These are phyloP conservation scores for Gonapodya prolifera DNA, from an alignment of 192 early-diverging fungal species.

Conservation along the genomic window DNA sequence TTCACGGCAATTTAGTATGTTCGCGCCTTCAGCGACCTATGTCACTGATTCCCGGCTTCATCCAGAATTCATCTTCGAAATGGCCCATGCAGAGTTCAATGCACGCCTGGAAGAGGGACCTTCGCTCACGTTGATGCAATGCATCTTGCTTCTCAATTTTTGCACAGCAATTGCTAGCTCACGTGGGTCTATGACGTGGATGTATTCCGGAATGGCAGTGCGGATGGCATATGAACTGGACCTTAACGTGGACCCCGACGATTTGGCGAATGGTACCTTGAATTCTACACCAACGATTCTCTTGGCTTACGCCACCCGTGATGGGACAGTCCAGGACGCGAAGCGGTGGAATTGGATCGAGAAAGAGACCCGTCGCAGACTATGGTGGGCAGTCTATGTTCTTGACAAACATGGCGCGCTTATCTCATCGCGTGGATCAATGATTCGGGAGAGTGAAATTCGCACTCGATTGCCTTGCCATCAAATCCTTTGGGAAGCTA, in stretches of 20 bases:
- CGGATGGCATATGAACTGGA: slow-evolving; percentile 28
- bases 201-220: slow-evolving; percentile 37
- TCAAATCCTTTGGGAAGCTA: neutral
- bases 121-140: neutral
- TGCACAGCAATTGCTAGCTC: neutral
- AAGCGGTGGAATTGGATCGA: too few species aligned
- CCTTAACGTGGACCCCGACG: slow-evolving; percentile 21
- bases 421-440: neutral
- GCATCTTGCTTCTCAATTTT: neutral
- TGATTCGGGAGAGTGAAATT: neutral
- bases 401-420: neutral
- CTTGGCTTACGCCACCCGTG: too few species aligned
- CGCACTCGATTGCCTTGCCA: neutral
- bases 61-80: neutral
- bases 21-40: neutral
- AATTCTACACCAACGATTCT: neutral
- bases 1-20: too few species aligned
- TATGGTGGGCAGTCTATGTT: neutral
- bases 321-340: too few species aligned
- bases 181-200: slow-evolving; percentile 27
- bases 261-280: too few species aligned
- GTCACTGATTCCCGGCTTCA: neutral
- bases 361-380: neutral
- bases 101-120: neutral
- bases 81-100: neutral